Percentiles rank a stretch among this genome's conserved stretches.
Evolutionary conservation across 768 basidiomycete species (phyloP).

Genomic region (Gautieria morchelliformis): DNA sequence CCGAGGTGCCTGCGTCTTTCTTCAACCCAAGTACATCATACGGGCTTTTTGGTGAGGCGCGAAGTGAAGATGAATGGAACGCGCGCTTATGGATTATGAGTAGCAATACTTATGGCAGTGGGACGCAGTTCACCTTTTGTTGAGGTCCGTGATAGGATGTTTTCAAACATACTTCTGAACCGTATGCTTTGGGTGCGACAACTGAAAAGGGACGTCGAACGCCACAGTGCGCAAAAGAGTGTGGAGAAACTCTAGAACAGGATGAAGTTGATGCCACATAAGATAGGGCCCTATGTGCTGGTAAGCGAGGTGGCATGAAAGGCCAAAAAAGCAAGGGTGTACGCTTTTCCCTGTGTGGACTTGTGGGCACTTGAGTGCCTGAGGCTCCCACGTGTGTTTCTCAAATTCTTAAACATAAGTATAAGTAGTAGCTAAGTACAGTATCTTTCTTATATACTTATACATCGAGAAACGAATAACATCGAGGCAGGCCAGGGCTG

Average conservation of each 20-base stretch:
- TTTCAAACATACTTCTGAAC: background rate
- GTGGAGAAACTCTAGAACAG: background rate
- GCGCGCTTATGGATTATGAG: slow-evolving; percentile 39
- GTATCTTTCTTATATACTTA: no score
- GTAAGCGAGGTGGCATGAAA: slow-evolving; percentile 4
- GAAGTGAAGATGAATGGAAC: slow-evolving; percentile 56
- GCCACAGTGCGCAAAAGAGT: background rate
- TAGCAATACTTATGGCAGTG: background rate
- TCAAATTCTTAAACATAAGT: background rate
- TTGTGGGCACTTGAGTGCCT: background rate
- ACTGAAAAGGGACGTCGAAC: background rate
- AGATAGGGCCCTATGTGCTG: slow-evolving; percentile 2
- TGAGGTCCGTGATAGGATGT: background rate
- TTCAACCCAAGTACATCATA: slow-evolving; percentile 86
- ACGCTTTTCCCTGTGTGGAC: background rate
- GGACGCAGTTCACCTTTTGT: background rate
- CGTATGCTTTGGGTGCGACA: background rate
- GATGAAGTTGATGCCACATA: background rate
- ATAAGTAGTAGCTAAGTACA: background rate
- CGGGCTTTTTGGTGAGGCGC: slow-evolving; percentile 64
- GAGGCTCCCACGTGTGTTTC: no score
- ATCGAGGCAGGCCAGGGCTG: no score
- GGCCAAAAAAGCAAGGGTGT: background rate
- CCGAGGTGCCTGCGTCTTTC: slow-evolving; percentile 69
- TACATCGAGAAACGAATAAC: background rate